Evolutionary conservation across 257 asterid species (phyloP), one percentile per base, ranked within the genome.

Genomic region (Lavandula angustifolia): DNA sequence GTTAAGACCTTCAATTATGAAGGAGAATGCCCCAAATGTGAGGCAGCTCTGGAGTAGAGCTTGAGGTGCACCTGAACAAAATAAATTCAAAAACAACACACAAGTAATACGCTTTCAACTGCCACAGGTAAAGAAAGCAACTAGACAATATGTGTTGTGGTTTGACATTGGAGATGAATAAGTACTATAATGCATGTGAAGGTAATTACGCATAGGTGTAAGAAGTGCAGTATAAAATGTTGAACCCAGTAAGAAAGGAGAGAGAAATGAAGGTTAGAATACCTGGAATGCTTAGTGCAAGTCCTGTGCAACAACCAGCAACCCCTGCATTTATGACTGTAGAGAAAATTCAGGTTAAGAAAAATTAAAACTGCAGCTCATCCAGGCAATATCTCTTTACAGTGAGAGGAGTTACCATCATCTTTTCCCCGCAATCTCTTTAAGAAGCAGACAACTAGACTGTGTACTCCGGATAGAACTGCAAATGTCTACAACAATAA

Each of bases 281-380:
- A 87, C 98, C 98, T 70, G 98, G 98, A 70, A 85, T 79, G 77
- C 96, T 91, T 51, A 91, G 80, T 29, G 95, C 98, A 73, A 91
- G 95, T 67, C 98, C 98, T 14, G 98, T 91, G 79, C 98, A 91
- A 72, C 98, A 91, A 38, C 96, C 98, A 58, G 98, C 98, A 64
- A 91, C 96, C 34, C 98, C 96, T n/a, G 96, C 94, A 65, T 91
- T 91, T 43, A 91, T 76, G 48, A 86, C 98, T 91, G 84, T 22
- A 76, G 50, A 56, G 47, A 68, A 56, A 43, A 64, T 11, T 2
- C 27, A 70, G 38, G 42, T 68, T 56, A 72, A 9, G 35, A 6
- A 18, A 38, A 64, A 67, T 62, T 6, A 40, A 11, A 40, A 18
- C 0, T 13, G 58, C 29, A 57, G 47, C 33, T 64, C 62, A 42